Conservation (phyloP, 2,329 filamentous ascomycete genomes). For the Microdochium trichocladiopsis region DNA sequence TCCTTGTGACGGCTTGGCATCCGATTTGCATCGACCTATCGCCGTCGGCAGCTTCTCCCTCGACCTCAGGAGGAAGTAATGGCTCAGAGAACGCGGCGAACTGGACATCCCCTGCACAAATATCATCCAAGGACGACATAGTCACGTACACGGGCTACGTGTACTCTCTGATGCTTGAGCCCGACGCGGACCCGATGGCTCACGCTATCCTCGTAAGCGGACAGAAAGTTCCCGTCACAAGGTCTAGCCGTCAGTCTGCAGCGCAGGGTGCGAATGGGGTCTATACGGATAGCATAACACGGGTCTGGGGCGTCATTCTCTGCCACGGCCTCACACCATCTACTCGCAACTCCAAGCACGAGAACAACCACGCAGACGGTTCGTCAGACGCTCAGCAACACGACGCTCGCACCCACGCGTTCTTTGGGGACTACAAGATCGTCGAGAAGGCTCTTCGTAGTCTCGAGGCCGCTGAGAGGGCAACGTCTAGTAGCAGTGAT, state of each 20-base stretch:
- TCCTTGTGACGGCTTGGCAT: slow-evolving; percentile 55
- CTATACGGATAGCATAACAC: no score
- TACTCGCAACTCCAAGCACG: slow-evolving; percentile 40
- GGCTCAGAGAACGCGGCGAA: background rate
- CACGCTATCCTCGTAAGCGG: slow-evolving; percentile 34
- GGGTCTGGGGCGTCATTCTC: slow-evolving; percentile 50
- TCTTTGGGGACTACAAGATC: background rate
- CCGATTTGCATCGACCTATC: slow-evolving; percentile 33
- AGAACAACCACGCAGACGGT: background rate
- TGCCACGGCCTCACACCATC: slow-evolving; percentile 44
- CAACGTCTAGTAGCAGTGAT: background rate
- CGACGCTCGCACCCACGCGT: background rate
- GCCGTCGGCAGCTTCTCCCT: background rate
- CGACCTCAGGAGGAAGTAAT: background rate
- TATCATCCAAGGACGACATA: slow-evolving; percentile 7
- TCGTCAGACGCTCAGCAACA: background rate
- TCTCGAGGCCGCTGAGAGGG: background rate
- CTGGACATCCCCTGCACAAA: slow-evolving; percentile 40
- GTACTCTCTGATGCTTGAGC: slow-evolving; percentile 50
- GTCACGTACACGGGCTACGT: slow-evolving; percentile 41
- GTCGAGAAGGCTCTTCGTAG: background rate
- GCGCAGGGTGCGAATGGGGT: slow-evolving; percentile 30
- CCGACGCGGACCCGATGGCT: slow-evolving; percentile 29
- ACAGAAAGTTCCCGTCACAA: background rate
- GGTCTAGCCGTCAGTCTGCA: background rate